These are phyloP conservation scores for Pseudocercospora pini-densiflorae DNA, from an alignment of 2,329 filamentous ascomycete genomes.

Conservation along the genomic window DNA sequence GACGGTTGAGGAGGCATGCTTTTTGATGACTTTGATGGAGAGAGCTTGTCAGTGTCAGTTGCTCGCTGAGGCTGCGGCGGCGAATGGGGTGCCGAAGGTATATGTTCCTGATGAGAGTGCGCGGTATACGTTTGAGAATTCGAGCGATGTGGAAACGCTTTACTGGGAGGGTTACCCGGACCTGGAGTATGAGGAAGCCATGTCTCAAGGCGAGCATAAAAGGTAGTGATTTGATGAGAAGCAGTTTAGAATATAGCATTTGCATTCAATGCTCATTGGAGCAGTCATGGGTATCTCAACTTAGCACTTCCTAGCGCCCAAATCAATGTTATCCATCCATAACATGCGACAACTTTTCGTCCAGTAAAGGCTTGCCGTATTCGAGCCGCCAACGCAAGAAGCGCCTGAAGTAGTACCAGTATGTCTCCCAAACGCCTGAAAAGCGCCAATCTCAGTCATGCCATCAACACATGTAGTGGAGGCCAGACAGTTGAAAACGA, in stretches of 20 bases:
- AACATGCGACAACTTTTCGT: neutral
- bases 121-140: conserved; percentile 57
- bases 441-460: neutral
- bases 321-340: neutral
- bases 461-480: neutral
- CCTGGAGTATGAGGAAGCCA: conserved; percentile 44
- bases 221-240: neutral
- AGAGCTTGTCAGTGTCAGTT: conserved; percentile 71
- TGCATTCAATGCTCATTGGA: neutral
- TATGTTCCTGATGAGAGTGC: conserved; percentile 62
- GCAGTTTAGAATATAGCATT: neutral
- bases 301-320: neutral
- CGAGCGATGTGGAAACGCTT: conserved; percentile 52
- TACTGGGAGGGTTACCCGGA: conserved; percentile 60
- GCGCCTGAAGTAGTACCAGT: neutral
- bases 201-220: neutral
- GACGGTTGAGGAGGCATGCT: conserved; percentile 76
- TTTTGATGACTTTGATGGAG: conserved; percentile 71
- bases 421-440: neutral
- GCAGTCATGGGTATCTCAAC: neutral
- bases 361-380: neutral
- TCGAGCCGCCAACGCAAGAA: neutral
- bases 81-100: conserved; percentile 56
- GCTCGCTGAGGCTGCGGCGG: conserved; percentile 68
- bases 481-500: neutral